These are phyloP conservation scores for Coniosporium tulheliwenetii DNA, from an alignment of 2,329 filamentous ascomycete genomes.

Conservation along the genomic window DNA sequence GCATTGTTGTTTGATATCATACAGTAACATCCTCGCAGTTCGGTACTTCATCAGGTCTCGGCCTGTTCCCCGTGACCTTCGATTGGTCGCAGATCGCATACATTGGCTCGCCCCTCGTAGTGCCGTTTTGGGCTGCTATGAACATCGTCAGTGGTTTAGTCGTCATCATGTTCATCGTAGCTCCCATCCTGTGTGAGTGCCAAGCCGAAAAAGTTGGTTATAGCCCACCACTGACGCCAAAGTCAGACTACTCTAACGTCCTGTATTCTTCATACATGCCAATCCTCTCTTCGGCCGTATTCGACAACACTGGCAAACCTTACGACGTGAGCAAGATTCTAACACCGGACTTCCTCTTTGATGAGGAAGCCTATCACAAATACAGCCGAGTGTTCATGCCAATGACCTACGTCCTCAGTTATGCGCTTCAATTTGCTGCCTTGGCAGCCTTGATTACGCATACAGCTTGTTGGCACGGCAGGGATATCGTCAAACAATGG, in stretches of 20 bases:
- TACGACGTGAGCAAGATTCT: slow-evolving; percentile 74
- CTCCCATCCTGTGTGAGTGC: slow-evolving; percentile 50
- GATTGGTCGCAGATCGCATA: slow-evolving; percentile 85
- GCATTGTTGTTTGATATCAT: background rate
- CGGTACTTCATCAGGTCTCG: slow-evolving; percentile 69
- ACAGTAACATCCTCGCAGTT: slow-evolving; percentile 30
- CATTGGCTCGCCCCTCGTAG: slow-evolving; percentile 52
- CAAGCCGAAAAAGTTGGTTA: background rate
- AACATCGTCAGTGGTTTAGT: slow-evolving; percentile 66
- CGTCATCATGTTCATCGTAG: slow-evolving; percentile 71
- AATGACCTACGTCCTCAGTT: slow-evolving; percentile 76
- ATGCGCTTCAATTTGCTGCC: slow-evolving; percentile 73
- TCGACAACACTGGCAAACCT: slow-evolving; percentile 65
- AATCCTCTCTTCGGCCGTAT: slow-evolving; percentile 69
- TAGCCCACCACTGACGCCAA: too few relatives aligned
- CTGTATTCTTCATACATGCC: slow-evolving; percentile 77
- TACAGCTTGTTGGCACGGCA: slow-evolving; percentile 71
- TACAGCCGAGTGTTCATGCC: slow-evolving; percentile 77
- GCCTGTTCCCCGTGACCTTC: slow-evolving; percentile 72
- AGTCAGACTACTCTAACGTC: slow-evolving; percentile 53
- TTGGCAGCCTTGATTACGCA: slow-evolving; percentile 67
- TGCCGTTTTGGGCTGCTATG: slow-evolving; percentile 19
- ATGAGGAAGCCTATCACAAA: slow-evolving; percentile 57
- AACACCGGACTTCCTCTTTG: slow-evolving; percentile 63
- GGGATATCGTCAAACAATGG: slow-evolving; percentile 67